Evolutionary conservation across 2,329 filamentous ascomycete species (phyloP).

Genomic region (Colletotrichum sp.): DNA sequence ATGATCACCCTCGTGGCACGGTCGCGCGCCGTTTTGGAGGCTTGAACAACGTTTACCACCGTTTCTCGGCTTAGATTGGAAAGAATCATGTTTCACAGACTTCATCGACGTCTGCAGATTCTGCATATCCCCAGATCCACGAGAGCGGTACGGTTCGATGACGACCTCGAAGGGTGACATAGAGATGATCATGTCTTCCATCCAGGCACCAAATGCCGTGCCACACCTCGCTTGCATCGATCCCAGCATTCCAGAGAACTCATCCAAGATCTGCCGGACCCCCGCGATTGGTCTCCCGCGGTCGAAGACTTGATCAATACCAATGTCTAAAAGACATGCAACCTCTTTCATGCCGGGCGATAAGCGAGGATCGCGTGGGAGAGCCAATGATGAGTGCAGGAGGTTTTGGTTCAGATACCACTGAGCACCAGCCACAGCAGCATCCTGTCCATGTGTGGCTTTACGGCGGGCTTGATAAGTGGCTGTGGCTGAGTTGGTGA

Average conservation of each 20-base stretch:
- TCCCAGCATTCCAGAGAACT: background rate
- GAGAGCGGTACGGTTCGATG: background rate
- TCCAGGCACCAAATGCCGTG: background rate
- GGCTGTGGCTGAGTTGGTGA: background rate
- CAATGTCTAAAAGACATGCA: slow-evolving; percentile 3
- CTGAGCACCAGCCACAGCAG: background rate
- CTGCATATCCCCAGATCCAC: background rate
- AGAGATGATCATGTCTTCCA: background rate
- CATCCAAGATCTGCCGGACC: background rate
- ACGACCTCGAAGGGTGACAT: background rate
- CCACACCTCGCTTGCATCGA: background rate
- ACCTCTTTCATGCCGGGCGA: background rate
- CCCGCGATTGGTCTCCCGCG: background rate
- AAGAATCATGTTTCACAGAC: background rate
- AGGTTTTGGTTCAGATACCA: background rate
- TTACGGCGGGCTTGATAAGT: background rate
- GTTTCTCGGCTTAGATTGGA: background rate
- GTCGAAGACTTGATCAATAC: background rate
- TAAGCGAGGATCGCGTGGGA: slow-evolving; percentile 1
- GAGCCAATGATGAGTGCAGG: slow-evolving; percentile 11
- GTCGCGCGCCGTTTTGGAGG: background rate
- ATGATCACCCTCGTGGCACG: background rate
- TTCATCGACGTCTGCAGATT: background rate
- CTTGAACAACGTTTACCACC: background rate
- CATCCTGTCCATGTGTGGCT: background rate